Evolutionary conservation across 305 asterid genomes (phyloP), one percentile per base, ranked within the genome.

Genomic region (Fraxinus angustifolia): DNA sequence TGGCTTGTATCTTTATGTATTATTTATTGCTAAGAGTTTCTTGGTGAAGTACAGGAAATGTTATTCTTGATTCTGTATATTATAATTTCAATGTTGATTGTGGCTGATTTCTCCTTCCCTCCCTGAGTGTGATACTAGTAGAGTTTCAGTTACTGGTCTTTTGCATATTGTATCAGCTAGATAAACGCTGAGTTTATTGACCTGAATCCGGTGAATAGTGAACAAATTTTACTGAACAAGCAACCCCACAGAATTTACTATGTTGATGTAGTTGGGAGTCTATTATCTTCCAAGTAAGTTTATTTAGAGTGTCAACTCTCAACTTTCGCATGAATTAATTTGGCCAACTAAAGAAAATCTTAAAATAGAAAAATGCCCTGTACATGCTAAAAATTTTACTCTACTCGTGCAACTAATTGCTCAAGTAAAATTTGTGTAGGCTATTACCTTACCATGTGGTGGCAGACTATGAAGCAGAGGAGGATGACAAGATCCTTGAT

Each of bases 381-480:
- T 73, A 81, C 40, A 70, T 67, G 75, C 38, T 30, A 33, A 70
- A 70, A 68, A 2, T 68, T 68, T 26, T 31, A 70, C 75, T 70
- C 42, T 70, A 70, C 75, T 70, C 8, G 23, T 31, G 23, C 23
- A 33, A 35, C 75, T 70, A 70, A 70, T 70, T 7, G 8, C 42
- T 31, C 26, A 70, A 31, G 75, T 70, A 70, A 70, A 14, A 33
- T 33, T 70, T 78, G 67, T 78, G 45, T 77, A 95, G 99, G 97
- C 90, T 96, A 76, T 87, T 96, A 76, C 99, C 99, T 72, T 96
- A 94, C 89, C 99, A 94, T 84, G 98, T 96, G 75, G 97, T 96
- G 84, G 99, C 99, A 17, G 99, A 96, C 88, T 96, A 96, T 85
- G 99, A 94, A 89, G 97, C 99, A 23, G 98, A 94, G 89, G 99